Conservation (phyloP, 2,329 filamentous ascomycete species). For the Anisogramma anomala region DNA sequence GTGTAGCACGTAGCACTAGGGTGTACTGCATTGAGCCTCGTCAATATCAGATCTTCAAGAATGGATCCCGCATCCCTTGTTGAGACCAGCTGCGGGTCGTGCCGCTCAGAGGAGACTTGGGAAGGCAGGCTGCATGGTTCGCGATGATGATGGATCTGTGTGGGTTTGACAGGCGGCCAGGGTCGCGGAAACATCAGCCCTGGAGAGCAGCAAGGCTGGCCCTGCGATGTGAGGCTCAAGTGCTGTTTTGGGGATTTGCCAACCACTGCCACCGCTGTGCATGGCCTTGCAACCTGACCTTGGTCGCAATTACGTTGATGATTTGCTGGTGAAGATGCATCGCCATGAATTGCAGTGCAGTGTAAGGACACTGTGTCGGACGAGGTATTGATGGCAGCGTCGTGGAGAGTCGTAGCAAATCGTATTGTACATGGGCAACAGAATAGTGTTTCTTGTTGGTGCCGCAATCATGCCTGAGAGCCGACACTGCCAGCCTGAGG, state of each 20-base stretch:
- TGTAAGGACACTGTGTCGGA: slow-evolving; percentile 7
- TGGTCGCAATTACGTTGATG: not conserved
- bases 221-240: slow-evolving; percentile 11
- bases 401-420: slow-evolving; percentile 5
- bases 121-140: not conserved
- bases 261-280: slow-evolving; percentile 5
- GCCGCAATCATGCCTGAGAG: not conserved
- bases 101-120: not conserved
- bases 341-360: not conserved
- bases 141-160: not conserved
- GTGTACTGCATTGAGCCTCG: no score
- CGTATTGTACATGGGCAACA: no score
- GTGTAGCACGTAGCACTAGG: no score
- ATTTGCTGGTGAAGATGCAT: not conserved
- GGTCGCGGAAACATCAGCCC: not conserved
- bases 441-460: slow-evolving; percentile 4
- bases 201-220: slow-evolving; percentile 4
- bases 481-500: not conserved
- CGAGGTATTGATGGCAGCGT: slow-evolving; percentile 8
- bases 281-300: not conserved
- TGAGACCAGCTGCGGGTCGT: not conserved
- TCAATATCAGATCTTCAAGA: no score
- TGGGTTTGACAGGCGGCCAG: not conserved
- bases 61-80: no score
- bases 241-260: slow-evolving; percentile 9